Conservation (phyloP, 2,329 filamentous ascomycete species). For the Massarina eburnea region DNA sequence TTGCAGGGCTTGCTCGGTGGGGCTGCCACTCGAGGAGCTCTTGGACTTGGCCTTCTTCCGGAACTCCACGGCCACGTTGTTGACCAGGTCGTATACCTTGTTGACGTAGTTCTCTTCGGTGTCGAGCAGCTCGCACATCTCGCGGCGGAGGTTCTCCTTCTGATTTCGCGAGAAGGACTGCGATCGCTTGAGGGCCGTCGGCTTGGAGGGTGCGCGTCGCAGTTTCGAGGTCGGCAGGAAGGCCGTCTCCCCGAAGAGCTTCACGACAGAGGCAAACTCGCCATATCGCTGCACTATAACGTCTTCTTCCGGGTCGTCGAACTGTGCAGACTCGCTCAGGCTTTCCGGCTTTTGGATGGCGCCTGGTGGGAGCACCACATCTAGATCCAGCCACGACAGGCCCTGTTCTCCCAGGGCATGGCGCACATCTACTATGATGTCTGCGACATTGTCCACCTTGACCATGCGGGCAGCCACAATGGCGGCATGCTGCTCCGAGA, state of each 20-base stretch:
- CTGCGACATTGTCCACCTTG: constrained; percentile 73
- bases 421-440: constrained; percentile 72
- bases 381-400: constrained; percentile 82
- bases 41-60: constrained; percentile 66
- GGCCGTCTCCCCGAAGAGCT: constrained; percentile 77
- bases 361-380: constrained; percentile 80
- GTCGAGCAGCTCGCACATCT: constrained; percentile 86
- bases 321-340: constrained; percentile 57
- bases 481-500: constrained; percentile 89
- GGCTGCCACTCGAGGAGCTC: constrained; percentile 64
- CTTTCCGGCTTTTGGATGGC: constrained; percentile 56
- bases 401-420: constrained; percentile 78
- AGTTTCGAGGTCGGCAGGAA: constrained; percentile 86
- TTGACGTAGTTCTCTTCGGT: constrained; percentile 93
- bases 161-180: constrained; percentile 78
- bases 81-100: constrained; percentile 82
- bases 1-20: constrained; percentile 70
- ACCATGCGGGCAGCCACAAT: constrained; percentile 85
- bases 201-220: constrained; percentile 82
- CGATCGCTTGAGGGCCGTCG: constrained; percentile 75
- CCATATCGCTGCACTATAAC: constrained; percentile 73
- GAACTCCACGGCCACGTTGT: constrained; percentile 78
- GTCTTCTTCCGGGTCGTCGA: constrained; percentile 65
- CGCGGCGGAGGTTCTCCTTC: constrained; percentile 80
- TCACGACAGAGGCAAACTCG: constrained; percentile 73